Evolutionary conservation across 1,284 basidiomycete genomes (phyloP), one percentile per base, ranked within the genome.

Genomic region (Meripilus lineatus): DNA sequence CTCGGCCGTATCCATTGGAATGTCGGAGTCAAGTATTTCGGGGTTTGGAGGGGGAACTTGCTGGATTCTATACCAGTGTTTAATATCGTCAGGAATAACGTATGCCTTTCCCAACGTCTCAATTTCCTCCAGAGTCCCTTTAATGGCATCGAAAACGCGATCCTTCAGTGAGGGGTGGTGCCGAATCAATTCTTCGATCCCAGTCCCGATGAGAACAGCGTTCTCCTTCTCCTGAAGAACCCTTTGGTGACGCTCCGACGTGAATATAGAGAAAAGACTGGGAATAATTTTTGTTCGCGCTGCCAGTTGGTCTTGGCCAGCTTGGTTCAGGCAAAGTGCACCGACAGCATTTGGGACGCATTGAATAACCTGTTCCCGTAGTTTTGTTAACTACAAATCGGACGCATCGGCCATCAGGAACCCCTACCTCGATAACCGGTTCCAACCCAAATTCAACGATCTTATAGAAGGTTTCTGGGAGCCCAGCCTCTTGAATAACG

Each of bases 301-400:
- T 13, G 81, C 68, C 32, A 97, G 79, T 56, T 91, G 87, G 30
- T 89, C 79, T 54, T 96, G 82, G 2, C 96, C 96, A 3, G 79
- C 71, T 54, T 91, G 84, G 59, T 99, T 99, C 44, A 99, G 77
- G 62, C 95, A 99, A 34, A 99, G 74, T 0, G 96, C 96, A 26
- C 95, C 94, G 43, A 99, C 82, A n/a, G 93, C 95, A 56, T 95
- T 95, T 0, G 94, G 90, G 44, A 98, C 83, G 1, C 93, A 82
- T 70, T 89, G 85, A 41, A 99, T 83, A 42, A 97, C 87, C 83
- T 94, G 55, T 13, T 34, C 28, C 43, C 37, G 46, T 39, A 24
- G 40, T 32, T 47, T 46, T n/a, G n/a, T n/a, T n/a, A 43, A 40
- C n/a, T n/a, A n/a, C n/a, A n/a, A n/a, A n/a, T n/a, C n/a, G n/a